A percentile compares a stretch with the other conserved stretches of the same genome.
phyloP scores from a whole-genome alignment of 257 asterid species.

The Anisodus acutangulus region DNA sequence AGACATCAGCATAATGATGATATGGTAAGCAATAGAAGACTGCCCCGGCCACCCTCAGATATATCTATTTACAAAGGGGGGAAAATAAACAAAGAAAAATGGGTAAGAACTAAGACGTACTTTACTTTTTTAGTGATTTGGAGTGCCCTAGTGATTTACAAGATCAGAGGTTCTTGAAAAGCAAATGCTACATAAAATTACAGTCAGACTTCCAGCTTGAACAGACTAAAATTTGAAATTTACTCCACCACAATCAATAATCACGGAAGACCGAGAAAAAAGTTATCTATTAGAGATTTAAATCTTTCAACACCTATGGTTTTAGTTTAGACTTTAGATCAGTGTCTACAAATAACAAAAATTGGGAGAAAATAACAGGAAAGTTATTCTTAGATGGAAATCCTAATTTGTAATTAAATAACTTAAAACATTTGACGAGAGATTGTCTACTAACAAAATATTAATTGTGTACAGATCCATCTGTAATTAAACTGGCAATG shows the following conservation, averaged over 20 bases:
- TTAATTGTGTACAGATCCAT: not conserved
- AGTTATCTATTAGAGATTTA: not conserved
- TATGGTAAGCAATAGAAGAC: too few relatives aligned
- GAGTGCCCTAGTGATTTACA: too few relatives aligned
- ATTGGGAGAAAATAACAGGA: too few relatives aligned
- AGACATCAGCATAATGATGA: too few relatives aligned
- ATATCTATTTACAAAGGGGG: too few relatives aligned
- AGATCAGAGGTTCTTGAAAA: not conserved
- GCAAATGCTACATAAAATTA: not conserved
- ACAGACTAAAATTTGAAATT: too few relatives aligned
- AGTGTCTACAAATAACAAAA: not conserved
- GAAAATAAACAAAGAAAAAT: too few relatives aligned
- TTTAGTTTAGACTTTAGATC: not conserved
- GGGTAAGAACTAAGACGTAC: too few relatives aligned
- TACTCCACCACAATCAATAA: not conserved
- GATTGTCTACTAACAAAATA: not conserved
- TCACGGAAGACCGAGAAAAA: not conserved
- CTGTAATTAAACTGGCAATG: not conserved
- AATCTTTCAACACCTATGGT: not conserved
- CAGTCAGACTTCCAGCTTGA: not conserved
- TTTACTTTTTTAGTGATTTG: too few relatives aligned
- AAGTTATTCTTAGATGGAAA: not conserved
- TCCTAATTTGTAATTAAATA: not conserved
- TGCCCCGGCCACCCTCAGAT: too few relatives aligned
- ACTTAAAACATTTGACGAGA: not conserved